Evolutionary conservation across 2,329 filamentous ascomycete species (phyloP).

Genomic region (Seiridium cupressi): DNA sequence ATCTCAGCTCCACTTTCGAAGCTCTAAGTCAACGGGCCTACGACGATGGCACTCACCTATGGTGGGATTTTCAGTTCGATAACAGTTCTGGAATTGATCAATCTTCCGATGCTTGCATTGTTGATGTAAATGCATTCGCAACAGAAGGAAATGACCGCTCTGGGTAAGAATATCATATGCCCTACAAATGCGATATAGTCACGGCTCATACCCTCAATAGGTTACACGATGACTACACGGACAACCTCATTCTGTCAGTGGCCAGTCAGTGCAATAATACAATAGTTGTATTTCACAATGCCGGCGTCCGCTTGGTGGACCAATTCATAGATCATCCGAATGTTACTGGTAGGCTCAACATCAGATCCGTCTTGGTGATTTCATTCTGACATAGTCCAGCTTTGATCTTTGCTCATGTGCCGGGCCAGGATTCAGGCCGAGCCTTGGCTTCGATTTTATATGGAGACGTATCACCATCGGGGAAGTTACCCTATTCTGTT

Average conservation of each 20-base stretch:
- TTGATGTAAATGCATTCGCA: slow-evolving; percentile 57
- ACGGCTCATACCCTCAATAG: background rate
- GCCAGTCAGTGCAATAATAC: slow-evolving; percentile 54
- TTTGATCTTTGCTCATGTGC: slow-evolving; percentile 52
- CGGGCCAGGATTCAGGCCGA: slow-evolving; percentile 72
- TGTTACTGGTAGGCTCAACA: slow-evolving; percentile 43
- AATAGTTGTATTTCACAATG: slow-evolving; percentile 62
- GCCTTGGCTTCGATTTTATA: slow-evolving; percentile 74
- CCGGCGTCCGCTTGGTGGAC: slow-evolving; percentile 58
- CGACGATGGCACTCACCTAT: slow-evolving; percentile 42
- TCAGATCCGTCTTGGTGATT: background rate
- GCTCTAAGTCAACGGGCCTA: slow-evolving; percentile 39
- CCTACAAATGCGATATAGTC: background rate
- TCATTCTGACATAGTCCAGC: background rate
- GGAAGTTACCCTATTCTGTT: slow-evolving; percentile 51
- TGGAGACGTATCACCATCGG: slow-evolving; percentile 48
- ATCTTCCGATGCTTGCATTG: slow-evolving; percentile 55
- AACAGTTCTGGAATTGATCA: slow-evolving; percentile 36
- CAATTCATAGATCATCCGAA: slow-evolving; percentile 63
- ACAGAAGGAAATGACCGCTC: slow-evolving; percentile 61
- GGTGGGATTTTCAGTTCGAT: slow-evolving; percentile 42
- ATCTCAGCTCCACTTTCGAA: slow-evolving; percentile 36
- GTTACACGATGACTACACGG: slow-evolving; percentile 60
- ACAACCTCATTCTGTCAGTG: slow-evolving; percentile 46
- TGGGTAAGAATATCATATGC: slow-evolving; percentile 18